Evolutionary conservation across 257 asterid species (phyloP).

Genomic region (Eustoma russellianum): DNA sequence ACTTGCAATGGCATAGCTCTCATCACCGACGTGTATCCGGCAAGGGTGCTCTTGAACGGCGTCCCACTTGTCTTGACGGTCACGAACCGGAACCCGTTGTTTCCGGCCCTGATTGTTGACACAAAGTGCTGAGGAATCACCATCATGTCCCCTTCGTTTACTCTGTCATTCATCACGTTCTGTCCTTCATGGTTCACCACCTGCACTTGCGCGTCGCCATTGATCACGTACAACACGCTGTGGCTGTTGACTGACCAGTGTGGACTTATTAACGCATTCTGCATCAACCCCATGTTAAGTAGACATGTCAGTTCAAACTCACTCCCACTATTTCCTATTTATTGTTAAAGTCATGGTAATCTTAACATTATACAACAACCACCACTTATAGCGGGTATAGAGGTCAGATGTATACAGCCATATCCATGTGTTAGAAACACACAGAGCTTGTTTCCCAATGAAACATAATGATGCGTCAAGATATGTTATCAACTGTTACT

Average conservation of each 20-base stretch:
- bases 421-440: too few relatives aligned
- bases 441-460: too few relatives aligned
- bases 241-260: conserved; percentile 50
- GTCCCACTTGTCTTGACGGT: conserved; percentile 45
- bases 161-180: conserved; percentile 50
- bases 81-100: conserved; percentile 49
- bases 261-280: conserved; percentile 51
- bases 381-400: too few relatives aligned
- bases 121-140: conserved; percentile 64
- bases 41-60: conserved; percentile 40
- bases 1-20: conserved; percentile 62
- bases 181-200: conserved; percentile 39
- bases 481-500: too few relatives aligned
- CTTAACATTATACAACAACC: too few relatives aligned
- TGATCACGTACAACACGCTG: conserved; percentile 42
- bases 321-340: too few relatives aligned
- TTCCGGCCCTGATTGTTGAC: conserved; percentile 34
- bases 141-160: conserved; percentile 47
- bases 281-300: conserved; percentile 1
- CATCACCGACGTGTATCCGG: conserved; percentile 63
- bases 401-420: too few relatives aligned
- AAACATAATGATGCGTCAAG: too few relatives aligned
- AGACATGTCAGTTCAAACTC: too few relatives aligned
- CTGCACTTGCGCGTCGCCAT: conserved; percentile 56
- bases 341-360: too few relatives aligned